These are phyloP conservation scores for Xylaria palmicola DNA, from an alignment of 495 filamentous ascomycete genomes.

Conservation along the genomic window DNA sequence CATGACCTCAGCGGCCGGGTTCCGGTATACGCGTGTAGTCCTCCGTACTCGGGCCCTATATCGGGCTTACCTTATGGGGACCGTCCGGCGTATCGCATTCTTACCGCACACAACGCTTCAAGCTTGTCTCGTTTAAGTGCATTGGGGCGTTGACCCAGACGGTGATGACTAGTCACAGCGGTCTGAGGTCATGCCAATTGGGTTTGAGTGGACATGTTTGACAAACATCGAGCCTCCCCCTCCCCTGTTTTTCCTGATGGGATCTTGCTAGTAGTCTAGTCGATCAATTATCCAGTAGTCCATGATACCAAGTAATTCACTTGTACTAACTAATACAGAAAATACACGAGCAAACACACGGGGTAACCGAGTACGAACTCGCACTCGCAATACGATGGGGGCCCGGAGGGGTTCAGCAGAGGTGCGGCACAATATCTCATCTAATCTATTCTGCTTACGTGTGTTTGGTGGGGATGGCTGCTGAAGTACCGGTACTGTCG, in stretches of 20 bases:
- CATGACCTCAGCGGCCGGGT: neutral
- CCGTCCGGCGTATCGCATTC: conserved; percentile 2
- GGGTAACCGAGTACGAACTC: conserved; percentile 9
- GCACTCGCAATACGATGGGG: neutral
- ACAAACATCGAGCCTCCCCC: neutral
- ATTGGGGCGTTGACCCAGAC: neutral
- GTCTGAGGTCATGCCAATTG: neutral
- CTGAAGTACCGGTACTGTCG: neutral
- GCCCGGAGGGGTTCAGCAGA: neutral
- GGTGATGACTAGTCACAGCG: neutral
- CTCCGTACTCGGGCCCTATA: conserved; percentile 1
- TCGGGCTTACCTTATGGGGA: conserved; percentile 15
- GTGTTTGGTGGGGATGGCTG: conserved; percentile 6
- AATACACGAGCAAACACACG: neutral
- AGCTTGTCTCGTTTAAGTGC: neutral
- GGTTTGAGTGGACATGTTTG: conserved; percentile 3
- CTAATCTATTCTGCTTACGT: conserved; percentile 19
- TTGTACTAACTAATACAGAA: conserved; percentile 5
- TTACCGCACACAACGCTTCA: neutral
- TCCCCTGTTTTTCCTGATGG: too few relatives aligned
- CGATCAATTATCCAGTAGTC: too few relatives aligned
- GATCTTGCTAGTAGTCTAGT: too few relatives aligned
- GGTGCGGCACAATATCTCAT: neutral
- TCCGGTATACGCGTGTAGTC: neutral
- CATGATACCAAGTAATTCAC: too few relatives aligned